Percentiles rank a stretch among this genome's conserved stretches.
Conservation (phyloP, 2,329 filamentous ascomycete genomes). For the Trichoderma hamatum region DNA sequence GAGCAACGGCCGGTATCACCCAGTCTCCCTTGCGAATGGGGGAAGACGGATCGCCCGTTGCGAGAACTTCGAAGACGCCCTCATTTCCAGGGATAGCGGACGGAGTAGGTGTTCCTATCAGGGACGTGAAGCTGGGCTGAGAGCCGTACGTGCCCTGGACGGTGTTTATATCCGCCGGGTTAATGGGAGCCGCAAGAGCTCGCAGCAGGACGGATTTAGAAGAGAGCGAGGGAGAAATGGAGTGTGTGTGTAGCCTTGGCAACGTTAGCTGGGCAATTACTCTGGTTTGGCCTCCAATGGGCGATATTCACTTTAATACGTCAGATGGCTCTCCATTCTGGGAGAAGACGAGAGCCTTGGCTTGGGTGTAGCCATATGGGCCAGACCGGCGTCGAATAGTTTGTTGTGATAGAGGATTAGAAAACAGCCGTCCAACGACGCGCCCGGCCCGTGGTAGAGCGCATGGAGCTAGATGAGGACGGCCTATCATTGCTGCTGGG, state of each 20-base stretch:
- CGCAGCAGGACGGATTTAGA: conserved; percentile 71
- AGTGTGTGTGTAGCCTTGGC: conserved; percentile 69
- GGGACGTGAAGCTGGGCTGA: conserved; percentile 74
- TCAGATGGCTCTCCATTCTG: conserved; percentile 75
- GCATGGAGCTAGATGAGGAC: background rate
- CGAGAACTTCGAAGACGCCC: conserved; percentile 87
- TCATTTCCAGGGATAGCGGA: conserved; percentile 86
- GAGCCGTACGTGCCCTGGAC: conserved; percentile 95
- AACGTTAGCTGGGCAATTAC: background rate
- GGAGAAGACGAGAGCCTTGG: conserved; percentile 78
- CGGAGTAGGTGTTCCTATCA: conserved; percentile 75
- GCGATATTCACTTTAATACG: conserved; percentile 59
- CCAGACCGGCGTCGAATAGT: conserved; percentile 56
- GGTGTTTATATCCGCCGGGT: conserved; percentile 97
- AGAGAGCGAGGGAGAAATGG: conserved; percentile 74
- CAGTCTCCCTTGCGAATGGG: conserved; percentile 77
- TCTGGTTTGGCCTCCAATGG: background rate
- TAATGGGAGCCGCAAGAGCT: conserved; percentile 88
- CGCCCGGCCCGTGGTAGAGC: conserved; percentile 1
- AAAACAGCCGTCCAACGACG: background rate
- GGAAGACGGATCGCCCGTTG: conserved; percentile 60
- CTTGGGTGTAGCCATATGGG: conserved; percentile 80
- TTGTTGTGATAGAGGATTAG: conserved; percentile 32
- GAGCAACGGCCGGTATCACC: conserved; percentile 83
- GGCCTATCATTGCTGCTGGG: background rate